These are phyloP conservation scores for Auriculariales sp. DNA, from an alignment of 768 basidiomycete genomes.

Conservation along the genomic window DNA sequence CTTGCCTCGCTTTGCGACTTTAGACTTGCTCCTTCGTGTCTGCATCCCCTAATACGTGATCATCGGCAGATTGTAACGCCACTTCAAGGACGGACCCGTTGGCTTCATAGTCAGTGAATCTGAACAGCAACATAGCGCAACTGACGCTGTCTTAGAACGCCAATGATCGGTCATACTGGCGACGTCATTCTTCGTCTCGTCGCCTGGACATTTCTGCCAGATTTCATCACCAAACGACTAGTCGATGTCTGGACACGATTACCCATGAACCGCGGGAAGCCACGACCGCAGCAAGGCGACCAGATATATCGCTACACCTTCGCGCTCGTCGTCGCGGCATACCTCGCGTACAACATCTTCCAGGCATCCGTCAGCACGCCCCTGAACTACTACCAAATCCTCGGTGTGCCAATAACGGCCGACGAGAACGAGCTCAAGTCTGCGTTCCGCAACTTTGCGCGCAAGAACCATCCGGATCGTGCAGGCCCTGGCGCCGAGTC, in stretches of 20 bases:
- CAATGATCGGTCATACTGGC: neutral
- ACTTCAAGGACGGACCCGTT: too few species aligned
- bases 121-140: too few species aligned
- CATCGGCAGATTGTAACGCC: too few species aligned
- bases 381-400: constrained; percentile 68
- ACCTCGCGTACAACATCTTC: constrained; percentile 51
- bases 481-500: constrained; percentile 35
- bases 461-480: constrained; percentile 63
- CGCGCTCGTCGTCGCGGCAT: constrained; percentile 45
- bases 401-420: constrained; percentile 44
- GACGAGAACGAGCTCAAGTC: constrained; percentile 54
- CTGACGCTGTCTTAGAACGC: too few species aligned
- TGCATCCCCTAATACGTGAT: too few species aligned
- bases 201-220: constrained; percentile 57
- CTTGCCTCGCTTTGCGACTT: too few species aligned
- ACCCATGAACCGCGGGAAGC: constrained; percentile 16
- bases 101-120: too few species aligned
- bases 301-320: constrained; percentile 37
- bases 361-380: constrained; percentile 21
- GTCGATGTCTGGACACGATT: constrained; percentile 32
- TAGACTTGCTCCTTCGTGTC: too few species aligned
- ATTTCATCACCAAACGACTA: constrained; percentile 37
- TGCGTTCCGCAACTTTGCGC: constrained; percentile 65
- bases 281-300: constrained; percentile 25
- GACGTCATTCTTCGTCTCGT: constrained; percentile 25